These are phyloP conservation scores for Tillandsia leiboldiana DNA, from an alignment of 176 grass and related monocot genomes.

Conservation along the genomic window DNA sequence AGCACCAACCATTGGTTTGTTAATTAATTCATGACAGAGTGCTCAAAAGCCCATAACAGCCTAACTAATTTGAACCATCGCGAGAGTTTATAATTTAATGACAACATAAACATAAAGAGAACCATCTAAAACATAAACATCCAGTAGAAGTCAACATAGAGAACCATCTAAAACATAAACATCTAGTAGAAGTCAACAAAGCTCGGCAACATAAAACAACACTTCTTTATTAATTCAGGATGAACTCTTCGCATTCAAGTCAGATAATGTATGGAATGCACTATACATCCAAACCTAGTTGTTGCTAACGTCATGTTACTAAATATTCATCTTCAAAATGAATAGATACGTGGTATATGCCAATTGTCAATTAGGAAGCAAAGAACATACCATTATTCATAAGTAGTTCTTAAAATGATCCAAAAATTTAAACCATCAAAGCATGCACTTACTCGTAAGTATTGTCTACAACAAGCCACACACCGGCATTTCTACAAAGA, in stretches of 20 bases:
- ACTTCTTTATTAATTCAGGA: no score
- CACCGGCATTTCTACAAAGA: slow-evolving; percentile 64
- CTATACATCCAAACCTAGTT: neutral
- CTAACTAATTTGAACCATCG: no score
- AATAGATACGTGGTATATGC: neutral
- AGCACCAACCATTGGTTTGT: no score
- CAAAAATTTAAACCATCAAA: neutral
- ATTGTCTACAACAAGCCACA: slow-evolving; percentile 93
- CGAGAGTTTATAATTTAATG: no score
- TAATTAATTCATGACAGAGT: no score
- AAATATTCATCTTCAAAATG: neutral
- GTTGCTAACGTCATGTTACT: neutral
- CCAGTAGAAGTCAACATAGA: no score
- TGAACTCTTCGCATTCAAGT: neutral
- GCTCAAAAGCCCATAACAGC: no score
- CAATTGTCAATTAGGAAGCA: neutral
- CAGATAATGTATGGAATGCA: neutral
- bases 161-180: no score
- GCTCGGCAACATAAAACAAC: no score
- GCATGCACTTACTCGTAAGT: slow-evolving; percentile 87
- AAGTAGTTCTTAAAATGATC: slow-evolving; percentile 1
- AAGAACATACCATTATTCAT: neutral
- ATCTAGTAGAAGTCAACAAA: no score
- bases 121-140: no score
- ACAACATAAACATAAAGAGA: no score